Base-by-base conservation (phyloP, 495 filamentous ascomycete genomes). In the Penicillium salamii region DNA sequence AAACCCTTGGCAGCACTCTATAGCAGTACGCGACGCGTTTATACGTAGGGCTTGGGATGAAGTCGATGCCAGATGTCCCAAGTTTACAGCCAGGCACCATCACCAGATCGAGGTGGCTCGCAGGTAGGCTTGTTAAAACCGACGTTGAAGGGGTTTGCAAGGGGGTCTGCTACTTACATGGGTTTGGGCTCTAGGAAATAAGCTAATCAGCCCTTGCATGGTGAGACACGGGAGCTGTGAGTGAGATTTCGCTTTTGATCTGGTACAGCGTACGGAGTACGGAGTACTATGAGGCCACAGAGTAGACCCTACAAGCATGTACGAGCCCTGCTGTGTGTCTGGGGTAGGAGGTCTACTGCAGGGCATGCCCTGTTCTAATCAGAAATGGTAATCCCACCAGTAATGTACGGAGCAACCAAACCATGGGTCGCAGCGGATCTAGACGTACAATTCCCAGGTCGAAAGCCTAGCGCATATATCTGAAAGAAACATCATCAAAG, bases 1-100 rank as follows among this genome's bases (percentile, higher is more conserved):
- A 54, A 46, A 50, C 50, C 14, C 32, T 29, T 38, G 28, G 12
- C 20, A 18, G 20, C 32, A 9, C 26, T 15, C 21, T 46, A 5
- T 31, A 33, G 12, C 34, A 35, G 45, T 48, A 49, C 46, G 46
- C 46, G 46, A 49, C 47, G 47, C 47, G 47, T 49, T 42, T 42
- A 3, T 14, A n/a, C 2, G 29, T 32, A 33, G 23, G 23, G 23
- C 23, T 26, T 26, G 23, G 23, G 23, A 26, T 26, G 23, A 26
- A 3, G 23, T 8, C 23, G 23, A 4, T 26, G 3, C 23, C 4
- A 26, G 3, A 26, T 26, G 23, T 26, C n/a, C n/a, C n/a, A n/a
- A n/a, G n/a, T n/a, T n/a, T n/a, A n/a, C n/a, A n/a, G n/a, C n/a
- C n/a, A 26, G 23, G 23, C 8, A 26, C 23, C 23, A 26, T 26